Evolutionary conservation across 164 flowering plant genomes (phyloP).

Genomic region (Santalum album): DNA sequence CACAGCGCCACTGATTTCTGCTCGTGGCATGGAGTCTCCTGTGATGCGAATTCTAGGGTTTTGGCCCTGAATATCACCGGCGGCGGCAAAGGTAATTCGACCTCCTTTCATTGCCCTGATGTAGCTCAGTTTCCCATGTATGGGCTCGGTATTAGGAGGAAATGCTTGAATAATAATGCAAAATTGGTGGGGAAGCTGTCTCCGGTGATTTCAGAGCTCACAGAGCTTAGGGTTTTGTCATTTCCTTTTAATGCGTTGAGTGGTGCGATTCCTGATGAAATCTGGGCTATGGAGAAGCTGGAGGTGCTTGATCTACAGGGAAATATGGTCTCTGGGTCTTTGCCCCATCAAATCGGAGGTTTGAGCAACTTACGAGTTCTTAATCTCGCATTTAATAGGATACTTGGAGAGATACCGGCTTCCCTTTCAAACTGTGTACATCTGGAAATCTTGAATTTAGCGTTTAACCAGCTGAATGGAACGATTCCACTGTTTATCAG

Average conservation of each 20-base stretch:
- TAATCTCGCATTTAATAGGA: slow-evolving; percentile 44
- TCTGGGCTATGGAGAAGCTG: slow-evolving; percentile 48
- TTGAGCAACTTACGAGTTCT: slow-evolving; percentile 35
- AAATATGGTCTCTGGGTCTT: slow-evolving; percentile 29
- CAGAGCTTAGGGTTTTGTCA: slow-evolving; percentile 46
- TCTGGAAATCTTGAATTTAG: slow-evolving; percentile 6
- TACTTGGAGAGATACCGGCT: slow-evolving; percentile 35
- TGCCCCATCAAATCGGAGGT: slow-evolving; percentile 23
- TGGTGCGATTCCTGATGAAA: slow-evolving; percentile 39
- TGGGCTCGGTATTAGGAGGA: slow-evolving; percentile 44
- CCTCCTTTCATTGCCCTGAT: slow-evolving; percentile 21
- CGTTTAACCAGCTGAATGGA: not conserved
- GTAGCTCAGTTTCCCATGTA: slow-evolving; percentile 33
- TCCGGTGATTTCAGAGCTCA: slow-evolving; percentile 28
- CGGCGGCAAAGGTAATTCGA: slow-evolving; percentile 21
- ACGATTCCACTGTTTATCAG: not conserved
- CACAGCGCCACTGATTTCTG: slow-evolving; percentile 24
- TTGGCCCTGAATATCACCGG: slow-evolving; percentile 44
- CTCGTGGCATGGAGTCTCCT: slow-evolving; percentile 43
- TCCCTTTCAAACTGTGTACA: slow-evolving; percentile 21
- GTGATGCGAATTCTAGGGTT: slow-evolving; percentile 37
- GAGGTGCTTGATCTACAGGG: slow-evolving; percentile 63
- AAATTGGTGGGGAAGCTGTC: slow-evolving; percentile 29
- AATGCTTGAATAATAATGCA: slow-evolving; percentile 22
- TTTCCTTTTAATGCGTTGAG: slow-evolving; percentile 45